These are phyloP conservation scores for Russula olivacea DNA, from an alignment of 768 basidiomycete species.

Conservation along the genomic window DNA sequence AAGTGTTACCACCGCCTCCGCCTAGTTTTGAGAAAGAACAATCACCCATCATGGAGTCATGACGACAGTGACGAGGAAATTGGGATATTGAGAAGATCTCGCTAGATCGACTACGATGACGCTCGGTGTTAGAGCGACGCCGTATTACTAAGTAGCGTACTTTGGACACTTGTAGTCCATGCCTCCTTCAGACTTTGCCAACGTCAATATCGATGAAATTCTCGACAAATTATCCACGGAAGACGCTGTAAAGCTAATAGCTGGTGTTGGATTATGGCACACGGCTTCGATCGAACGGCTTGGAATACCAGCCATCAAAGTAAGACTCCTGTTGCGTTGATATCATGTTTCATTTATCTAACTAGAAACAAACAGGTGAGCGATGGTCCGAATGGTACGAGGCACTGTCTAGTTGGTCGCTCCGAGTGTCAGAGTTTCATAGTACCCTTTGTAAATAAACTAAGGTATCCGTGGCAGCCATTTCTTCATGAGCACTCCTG, in stretches of 20 bases:
- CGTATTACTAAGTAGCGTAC: too few relatives aligned
- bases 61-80: too few relatives aligned
- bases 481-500: conserved; percentile 77
- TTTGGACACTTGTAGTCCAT: conserved; percentile 34
- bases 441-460: not conserved
- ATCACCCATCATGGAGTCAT: too few relatives aligned
- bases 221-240: conserved; percentile 65
- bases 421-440: conserved; percentile 10
- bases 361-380: conserved; percentile 43
- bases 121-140: too few relatives aligned
- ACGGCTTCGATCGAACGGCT: conserved; percentile 62
- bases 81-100: too few relatives aligned
- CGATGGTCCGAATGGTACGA: conserved; percentile 73
- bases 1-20: too few relatives aligned
- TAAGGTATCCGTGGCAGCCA: conserved; percentile 59
- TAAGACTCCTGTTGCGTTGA: conserved; percentile 24
- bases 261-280: conserved; percentile 76
- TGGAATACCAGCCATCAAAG: conserved; percentile 68
- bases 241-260: conserved; percentile 65
- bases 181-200: conserved; percentile 65
- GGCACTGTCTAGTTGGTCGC: not conserved
- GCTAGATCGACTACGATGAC: too few relatives aligned
- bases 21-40: too few relatives aligned
- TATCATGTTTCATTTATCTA: not conserved
- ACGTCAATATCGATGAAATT: conserved; percentile 53